Percentiles rank a stretch among this genome's conserved stretches.
Conservation (phyloP, 768 basidiomycete genomes). For the Amanita rubescens region DNA sequence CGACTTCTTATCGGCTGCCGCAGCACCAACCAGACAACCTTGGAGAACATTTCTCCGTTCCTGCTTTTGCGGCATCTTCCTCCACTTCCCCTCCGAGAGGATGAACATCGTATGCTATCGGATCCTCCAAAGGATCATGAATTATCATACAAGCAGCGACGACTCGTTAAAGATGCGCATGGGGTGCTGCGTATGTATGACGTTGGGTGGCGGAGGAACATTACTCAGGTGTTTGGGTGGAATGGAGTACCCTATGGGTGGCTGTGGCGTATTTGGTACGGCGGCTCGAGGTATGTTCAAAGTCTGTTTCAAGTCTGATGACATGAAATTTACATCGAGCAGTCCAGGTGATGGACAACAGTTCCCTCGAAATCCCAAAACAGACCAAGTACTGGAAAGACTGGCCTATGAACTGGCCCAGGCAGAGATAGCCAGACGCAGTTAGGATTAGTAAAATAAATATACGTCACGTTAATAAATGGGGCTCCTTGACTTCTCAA, state of each 20-base stretch:
- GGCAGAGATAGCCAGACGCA: constrained; percentile 40
- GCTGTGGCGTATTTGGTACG: constrained; percentile 46
- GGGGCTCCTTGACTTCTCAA: no score
- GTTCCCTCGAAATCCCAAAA: constrained; percentile 61
- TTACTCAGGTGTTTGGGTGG: constrained; percentile 63
- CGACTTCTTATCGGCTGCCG: neutral
- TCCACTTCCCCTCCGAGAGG: constrained; percentile 43
- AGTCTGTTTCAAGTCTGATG: neutral
- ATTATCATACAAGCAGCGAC: constrained; percentile 56
- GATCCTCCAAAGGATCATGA: constrained; percentile 70
- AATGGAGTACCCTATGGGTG: constrained; percentile 33
- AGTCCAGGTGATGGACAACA: constrained; percentile 61
- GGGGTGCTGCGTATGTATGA: constrained; percentile 57
- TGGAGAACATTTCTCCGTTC: constrained; percentile 73
- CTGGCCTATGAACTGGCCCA: constrained; percentile 57
- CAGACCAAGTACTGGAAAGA: constrained; percentile 58
- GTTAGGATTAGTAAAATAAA: neutral
- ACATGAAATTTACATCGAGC: neutral
- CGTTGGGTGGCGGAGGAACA: constrained; percentile 66
- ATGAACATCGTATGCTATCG: constrained; percentile 32
- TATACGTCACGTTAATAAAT: no score
- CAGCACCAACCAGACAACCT: constrained; percentile 82
- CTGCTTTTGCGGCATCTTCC: constrained; percentile 66
- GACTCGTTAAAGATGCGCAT: constrained; percentile 59
- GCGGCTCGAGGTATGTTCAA: constrained; percentile 49